These are phyloP conservation scores for Quaeritorhiza haematococci DNA, from an alignment of 371 early-diverging fungal species.

Conservation along the genomic window DNA sequence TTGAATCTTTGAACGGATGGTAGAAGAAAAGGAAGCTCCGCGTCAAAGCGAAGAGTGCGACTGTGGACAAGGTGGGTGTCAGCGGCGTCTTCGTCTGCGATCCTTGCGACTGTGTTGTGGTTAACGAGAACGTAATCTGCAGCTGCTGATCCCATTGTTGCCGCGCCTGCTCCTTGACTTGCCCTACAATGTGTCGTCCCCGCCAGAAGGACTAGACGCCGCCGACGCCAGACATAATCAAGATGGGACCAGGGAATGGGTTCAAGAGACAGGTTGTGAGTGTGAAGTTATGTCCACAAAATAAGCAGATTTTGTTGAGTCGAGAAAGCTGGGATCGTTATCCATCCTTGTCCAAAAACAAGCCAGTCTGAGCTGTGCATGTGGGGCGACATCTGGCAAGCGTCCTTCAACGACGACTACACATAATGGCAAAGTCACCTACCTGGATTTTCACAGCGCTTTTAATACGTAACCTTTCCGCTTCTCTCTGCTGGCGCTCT, in stretches of 20 bases:
- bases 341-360: background rate
- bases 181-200: conserved; percentile 24
- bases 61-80: background rate
- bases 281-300: background rate
- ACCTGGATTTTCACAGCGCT: conserved; percentile 68
- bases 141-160: background rate
- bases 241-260: no score
- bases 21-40: background rate
- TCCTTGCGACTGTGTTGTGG: background rate
- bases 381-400: background rate
- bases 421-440: background rate
- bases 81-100: background rate
- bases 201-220: conserved; percentile 45
- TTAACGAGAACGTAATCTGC: background rate
- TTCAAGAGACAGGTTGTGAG: background rate
- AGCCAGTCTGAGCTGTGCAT: background rate
- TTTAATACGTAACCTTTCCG: conserved; percentile 53
- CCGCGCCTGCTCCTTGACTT: background rate
- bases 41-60: background rate
- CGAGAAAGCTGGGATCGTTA: no score
- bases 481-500: conserved; percentile 69
- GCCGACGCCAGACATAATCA: no score
- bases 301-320: background rate
- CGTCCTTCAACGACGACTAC: background rate
- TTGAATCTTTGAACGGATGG: background rate